phyloP scores from a whole-genome alignment of 352 stramenopile genomes.

The Phytophthora colocasiae region DNA sequence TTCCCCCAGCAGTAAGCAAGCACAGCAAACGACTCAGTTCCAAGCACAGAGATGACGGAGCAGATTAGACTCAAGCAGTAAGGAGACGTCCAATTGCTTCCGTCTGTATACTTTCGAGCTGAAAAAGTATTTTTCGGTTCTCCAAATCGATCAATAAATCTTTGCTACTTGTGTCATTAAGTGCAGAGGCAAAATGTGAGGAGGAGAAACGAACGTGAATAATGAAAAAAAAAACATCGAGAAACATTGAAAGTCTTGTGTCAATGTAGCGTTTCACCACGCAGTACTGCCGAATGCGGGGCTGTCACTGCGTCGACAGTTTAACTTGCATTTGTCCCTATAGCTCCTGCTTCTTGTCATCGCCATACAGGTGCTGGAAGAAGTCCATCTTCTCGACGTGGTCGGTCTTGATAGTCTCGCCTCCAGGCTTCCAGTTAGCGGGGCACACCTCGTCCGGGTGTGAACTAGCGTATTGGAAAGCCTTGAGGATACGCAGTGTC shows the following conservation, averaged over 20 bases:
- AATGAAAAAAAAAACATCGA: conserved; percentile 28
- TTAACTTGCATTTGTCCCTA: conserved; percentile 17
- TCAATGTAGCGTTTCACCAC: no score
- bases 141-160: conserved; percentile 1
- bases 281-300: neutral
- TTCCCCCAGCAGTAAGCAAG: conserved; percentile 80
- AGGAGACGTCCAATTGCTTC: neutral
- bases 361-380: conserved; percentile 84
- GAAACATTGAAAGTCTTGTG: neutral
- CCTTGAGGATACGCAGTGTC: conserved; percentile 86
- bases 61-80: conserved; percentile 1
- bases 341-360: conserved; percentile 66
- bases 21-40: neutral
- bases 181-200: conserved; percentile 7
- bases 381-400: conserved; percentile 87
- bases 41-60: neutral
- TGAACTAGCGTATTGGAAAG: conserved; percentile 78
- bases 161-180: conserved; percentile 16
- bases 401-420: conserved; percentile 87
- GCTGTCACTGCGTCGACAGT: neutral
- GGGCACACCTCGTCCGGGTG: conserved; percentile 88
- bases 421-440: conserved; percentile 86
- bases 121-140: conserved; percentile 33
- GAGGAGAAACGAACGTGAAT: conserved; percentile 27
- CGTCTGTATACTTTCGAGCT: conserved; percentile 5